Percentiles rank a stretch among this genome's conserved stretches.
phyloP scores from a whole-genome alignment of 345 rosid genomes.

The Salix koriyanagi region DNA sequence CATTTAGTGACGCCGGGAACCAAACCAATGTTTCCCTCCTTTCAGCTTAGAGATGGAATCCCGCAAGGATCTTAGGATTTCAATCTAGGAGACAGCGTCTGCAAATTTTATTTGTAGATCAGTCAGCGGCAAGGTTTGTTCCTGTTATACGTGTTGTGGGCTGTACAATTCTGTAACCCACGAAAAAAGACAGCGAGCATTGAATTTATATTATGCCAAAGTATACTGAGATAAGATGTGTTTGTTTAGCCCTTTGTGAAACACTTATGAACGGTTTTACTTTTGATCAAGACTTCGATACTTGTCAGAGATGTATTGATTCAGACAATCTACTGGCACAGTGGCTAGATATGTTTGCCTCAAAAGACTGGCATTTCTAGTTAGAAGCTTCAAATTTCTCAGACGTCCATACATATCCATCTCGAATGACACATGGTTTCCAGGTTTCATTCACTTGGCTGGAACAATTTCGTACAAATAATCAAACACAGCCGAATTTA shows the following conservation, averaged over 20 bases:
- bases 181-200: not conserved
- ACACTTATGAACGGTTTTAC: not conserved
- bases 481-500: not conserved
- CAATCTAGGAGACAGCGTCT: not conserved
- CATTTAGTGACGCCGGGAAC: constrained; percentile 35
- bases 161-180: not conserved
- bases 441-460: not conserved
- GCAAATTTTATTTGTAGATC: not conserved
- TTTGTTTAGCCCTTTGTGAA: not conserved
- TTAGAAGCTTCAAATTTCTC: not conserved
- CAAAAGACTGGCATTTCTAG: not conserved
- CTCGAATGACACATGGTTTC: not conserved
- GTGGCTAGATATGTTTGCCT: not conserved
- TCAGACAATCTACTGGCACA: not conserved
- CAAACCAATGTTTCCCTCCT: constrained; percentile 35
- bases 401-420: not conserved
- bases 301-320: not conserved
- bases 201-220: not conserved
- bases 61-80: constrained; percentile 28
- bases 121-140: not conserved
- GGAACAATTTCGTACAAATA: not conserved
- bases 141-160: not conserved
- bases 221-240: not conserved
- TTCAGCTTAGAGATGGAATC: constrained; percentile 25
- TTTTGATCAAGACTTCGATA: not conserved